Evolutionary conservation across 1,139 yeast genomes (phyloP).

Genomic region (Kluyveromyces sp.): DNA sequence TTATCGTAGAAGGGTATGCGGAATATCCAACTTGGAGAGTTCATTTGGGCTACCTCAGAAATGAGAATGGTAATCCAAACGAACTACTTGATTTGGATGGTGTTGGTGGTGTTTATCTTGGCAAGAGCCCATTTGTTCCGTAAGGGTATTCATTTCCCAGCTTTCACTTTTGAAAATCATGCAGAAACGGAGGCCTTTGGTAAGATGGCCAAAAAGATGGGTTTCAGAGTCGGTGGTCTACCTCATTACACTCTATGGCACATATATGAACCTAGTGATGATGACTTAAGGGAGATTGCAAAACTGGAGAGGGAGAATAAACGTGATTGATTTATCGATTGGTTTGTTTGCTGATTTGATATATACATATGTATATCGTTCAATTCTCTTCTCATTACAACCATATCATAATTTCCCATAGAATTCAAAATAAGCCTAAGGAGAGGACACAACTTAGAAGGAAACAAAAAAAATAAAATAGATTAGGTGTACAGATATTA

Average conservation of each 20-base stretch:
- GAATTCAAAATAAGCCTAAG: too few species aligned
- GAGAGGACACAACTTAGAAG: too few species aligned
- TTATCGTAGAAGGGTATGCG: constrained; percentile 85
- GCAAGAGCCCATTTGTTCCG: constrained; percentile 79
- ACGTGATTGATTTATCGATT: constrained; percentile 9
- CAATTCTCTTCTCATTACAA: too few species aligned
- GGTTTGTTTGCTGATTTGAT: too few species aligned
- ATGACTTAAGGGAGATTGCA: constrained; percentile 70
- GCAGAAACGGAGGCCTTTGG: constrained; percentile 94
- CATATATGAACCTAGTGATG: constrained; percentile 84
- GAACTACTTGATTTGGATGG: constrained; percentile 75
- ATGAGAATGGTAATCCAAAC: constrained; percentile 52
- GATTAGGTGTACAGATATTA: too few species aligned
- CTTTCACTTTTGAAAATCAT: constrained; percentile 79
- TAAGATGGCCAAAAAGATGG: constrained; percentile 75
- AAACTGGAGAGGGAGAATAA: constrained; percentile 64
- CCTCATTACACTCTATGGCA: constrained; percentile 91
- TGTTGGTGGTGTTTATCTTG: constrained; percentile 78
- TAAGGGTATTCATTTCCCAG: constrained; percentile 80
- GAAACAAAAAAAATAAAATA: too few species aligned
- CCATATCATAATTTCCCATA: too few species aligned
- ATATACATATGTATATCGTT: too few species aligned
- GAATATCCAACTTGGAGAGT: constrained; percentile 87
- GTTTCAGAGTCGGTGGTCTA: constrained; percentile 72
- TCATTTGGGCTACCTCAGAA: constrained; percentile 69